Percentiles rank a stretch among this genome's conserved stretches.
Evolutionary conservation across 148 eudicot species (phyloP).

Genomic region (Suaeda aralocaspica): DNA sequence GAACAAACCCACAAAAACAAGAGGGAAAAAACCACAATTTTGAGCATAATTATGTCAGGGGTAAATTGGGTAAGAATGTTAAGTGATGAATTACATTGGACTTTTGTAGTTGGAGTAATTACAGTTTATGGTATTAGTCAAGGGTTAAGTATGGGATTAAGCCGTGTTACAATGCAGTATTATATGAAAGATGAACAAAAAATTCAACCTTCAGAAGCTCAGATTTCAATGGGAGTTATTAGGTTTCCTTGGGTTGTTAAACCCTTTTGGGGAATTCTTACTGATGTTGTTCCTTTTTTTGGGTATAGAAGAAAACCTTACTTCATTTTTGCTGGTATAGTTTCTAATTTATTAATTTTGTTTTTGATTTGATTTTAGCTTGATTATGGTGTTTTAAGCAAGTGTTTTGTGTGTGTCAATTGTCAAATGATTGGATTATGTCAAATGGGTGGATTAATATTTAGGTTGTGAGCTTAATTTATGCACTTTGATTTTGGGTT

Average conservation of each 20-base stretch:
- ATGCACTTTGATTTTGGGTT: not conserved
- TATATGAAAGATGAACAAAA: constrained; percentile 77
- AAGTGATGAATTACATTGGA: constrained; percentile 28
- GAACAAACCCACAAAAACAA: constrained; percentile 22
- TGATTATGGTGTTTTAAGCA: too few species aligned
- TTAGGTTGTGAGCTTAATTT: not conserved
- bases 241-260: constrained; percentile 86
- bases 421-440: not conserved
- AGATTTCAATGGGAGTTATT: constrained; percentile 66
- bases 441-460: not conserved
- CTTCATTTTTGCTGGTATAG: constrained; percentile 72
- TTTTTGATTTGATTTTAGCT: too few species aligned
- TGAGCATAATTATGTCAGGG: constrained; percentile 15
- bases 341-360: not conserved
- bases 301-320: constrained; percentile 81
- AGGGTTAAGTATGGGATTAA: constrained; percentile 27
- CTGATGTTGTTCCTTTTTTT: constrained; percentile 74
- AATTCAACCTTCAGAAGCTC: constrained; percentile 90
- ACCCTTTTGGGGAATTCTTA: constrained; percentile 91
- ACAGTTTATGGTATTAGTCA: constrained; percentile 29
- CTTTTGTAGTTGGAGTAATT: constrained; percentile 30
- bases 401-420: not conserved
- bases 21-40: constrained; percentile 6
- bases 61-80: constrained; percentile 24
- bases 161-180: constrained; percentile 23